A percentile compares a stretch with the other conserved stretches of the same genome.
These are phyloP conservation scores for Fistulifera solaris DNA, from an alignment of 108 stramenopile genomes.

Conservation along the genomic window DNA sequence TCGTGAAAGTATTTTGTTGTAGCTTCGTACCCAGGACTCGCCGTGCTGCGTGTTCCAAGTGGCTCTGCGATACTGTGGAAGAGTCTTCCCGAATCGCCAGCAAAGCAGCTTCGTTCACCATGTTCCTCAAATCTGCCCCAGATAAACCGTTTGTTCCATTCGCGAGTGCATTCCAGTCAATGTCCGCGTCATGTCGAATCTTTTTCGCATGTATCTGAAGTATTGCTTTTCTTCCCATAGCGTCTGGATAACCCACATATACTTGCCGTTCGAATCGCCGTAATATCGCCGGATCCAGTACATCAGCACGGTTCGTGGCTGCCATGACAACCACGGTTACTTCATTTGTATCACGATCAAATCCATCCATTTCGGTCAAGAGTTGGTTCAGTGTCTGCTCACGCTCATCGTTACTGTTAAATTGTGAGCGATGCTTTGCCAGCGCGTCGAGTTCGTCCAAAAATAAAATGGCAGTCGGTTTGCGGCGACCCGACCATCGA, in stretches of 20 bases:
- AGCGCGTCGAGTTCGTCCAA: conserved; percentile 97
- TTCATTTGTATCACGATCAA: conserved; percentile 15
- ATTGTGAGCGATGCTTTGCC: conserved; percentile 55
- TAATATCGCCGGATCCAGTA: conserved; percentile 91
- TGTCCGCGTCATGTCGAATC: conserved; percentile 14
- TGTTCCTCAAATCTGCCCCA: conserved; percentile 69
- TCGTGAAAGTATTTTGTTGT: background rate
- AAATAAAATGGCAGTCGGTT: conserved; percentile 81
- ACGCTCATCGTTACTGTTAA: conserved; percentile 73
- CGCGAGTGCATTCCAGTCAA: conserved; percentile 37
- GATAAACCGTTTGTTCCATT: conserved; percentile 44
- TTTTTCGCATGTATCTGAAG: conserved; percentile 72
- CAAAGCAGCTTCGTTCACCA: conserved; percentile 73
- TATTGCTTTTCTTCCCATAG: conserved; percentile 75
- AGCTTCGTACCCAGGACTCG: conserved; percentile 24
- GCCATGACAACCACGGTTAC: conserved; percentile 87
- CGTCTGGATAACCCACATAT: conserved; percentile 75
- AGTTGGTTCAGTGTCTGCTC: conserved; percentile 95
- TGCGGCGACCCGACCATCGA: conserved; percentile 9
- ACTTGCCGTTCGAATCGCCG: conserved; percentile 94
- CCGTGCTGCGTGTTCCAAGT: conserved; percentile 42
- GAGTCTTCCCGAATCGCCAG: conserved; percentile 52
- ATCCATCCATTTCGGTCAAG: conserved; percentile 94
- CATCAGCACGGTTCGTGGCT: conserved; percentile 25
- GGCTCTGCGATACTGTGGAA: conserved; percentile 31